Percentiles rank a stretch among this genome's conserved stretches.
phyloP scores from a whole-genome alignment of 306 rosid species.

The Sechiopsis laciniata region DNA sequence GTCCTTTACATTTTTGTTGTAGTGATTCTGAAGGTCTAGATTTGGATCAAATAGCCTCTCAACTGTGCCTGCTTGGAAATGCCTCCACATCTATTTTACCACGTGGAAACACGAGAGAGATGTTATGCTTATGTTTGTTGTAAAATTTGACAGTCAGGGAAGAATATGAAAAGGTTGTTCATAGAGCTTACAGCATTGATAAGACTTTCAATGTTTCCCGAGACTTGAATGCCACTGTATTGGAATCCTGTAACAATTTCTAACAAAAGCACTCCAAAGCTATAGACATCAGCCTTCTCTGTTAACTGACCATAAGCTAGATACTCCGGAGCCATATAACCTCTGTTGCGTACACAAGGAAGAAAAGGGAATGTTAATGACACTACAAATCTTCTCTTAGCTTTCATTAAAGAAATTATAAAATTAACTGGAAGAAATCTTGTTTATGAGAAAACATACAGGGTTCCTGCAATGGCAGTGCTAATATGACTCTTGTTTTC shows the following conservation, averaged over 20 bases:
- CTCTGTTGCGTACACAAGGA: conserved; percentile 37
- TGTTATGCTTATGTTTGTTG: neutral
- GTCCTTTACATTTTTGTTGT: conserved; percentile 30
- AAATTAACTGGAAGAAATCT: neutral
- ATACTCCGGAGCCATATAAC: conserved; percentile 96
- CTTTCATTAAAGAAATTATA: neutral
- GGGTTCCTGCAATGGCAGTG: conserved; percentile 90
- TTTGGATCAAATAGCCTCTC: conserved; percentile 68
- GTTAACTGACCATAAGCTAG: conserved; percentile 89
- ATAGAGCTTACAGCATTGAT: conserved; percentile 52
- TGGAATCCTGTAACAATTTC: conserved; percentile 66
- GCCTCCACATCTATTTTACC: conserved; percentile 65
- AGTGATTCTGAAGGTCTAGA: conserved; percentile 43
- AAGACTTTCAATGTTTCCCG: conserved; percentile 65
- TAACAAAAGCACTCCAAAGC: conserved; percentile 72
- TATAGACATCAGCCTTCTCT: conserved; percentile 79
- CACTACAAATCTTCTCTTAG: neutral
- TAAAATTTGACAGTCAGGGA: conserved; percentile 1
- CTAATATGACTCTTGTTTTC: conserved; percentile 88
- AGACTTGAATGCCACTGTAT: conserved; percentile 64
- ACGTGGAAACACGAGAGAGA: neutral
- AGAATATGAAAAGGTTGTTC: neutral
- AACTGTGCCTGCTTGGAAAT: conserved; percentile 54
- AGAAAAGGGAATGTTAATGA: conserved; percentile 1
- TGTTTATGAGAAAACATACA: conserved; percentile 39